Evolutionary conservation across 495 filamentous ascomycete genomes (phyloP).

Genomic region (Wilcoxina mikolae): DNA sequence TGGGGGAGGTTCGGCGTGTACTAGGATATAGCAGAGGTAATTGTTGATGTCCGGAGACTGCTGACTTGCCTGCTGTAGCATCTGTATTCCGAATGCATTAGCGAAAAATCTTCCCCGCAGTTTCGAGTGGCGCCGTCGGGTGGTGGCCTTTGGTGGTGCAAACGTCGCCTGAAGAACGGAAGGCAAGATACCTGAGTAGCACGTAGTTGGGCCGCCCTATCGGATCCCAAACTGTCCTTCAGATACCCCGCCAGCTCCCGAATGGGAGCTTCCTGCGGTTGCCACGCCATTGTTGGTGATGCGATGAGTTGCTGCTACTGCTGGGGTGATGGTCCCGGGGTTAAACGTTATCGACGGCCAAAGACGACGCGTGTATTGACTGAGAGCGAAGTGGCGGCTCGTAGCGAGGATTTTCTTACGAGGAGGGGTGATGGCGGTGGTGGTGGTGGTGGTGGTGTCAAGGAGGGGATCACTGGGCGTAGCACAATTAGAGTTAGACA

Average conservation of each 20-base stretch:
- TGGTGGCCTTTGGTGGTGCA: neutral
- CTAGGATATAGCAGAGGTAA: constrained; percentile 85
- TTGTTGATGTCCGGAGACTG: constrained; percentile 87
- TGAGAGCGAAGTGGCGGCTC: neutral
- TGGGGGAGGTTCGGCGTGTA: constrained; percentile 40
- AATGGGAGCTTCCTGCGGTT: constrained; percentile 74
- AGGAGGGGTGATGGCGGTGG: neutral
- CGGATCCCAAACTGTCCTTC: constrained; percentile 75
- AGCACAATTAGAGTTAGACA: constrained; percentile 5
- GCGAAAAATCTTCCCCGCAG: neutral
- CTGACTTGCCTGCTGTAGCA: constrained; percentile 76
- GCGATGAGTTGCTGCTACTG: neutral
- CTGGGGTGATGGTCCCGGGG: constrained; percentile 1
- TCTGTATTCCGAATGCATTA: constrained; percentile 38
- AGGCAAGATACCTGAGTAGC: constrained; percentile 49
- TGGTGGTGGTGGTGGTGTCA: constrained; percentile 2
- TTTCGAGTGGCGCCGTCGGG: neutral
- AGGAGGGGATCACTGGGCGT: constrained; percentile 1
- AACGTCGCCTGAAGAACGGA: neutral
- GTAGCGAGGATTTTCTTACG: neutral
- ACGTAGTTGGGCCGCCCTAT: constrained; percentile 64
- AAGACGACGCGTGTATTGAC: neutral
- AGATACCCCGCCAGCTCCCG: constrained; percentile 77
- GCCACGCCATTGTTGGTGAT: constrained; percentile 41
- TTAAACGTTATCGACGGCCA: neutral